phyloP scores from a whole-genome alignment of 192 early-diverging fungal species.

The Coemansia sp. region DNA sequence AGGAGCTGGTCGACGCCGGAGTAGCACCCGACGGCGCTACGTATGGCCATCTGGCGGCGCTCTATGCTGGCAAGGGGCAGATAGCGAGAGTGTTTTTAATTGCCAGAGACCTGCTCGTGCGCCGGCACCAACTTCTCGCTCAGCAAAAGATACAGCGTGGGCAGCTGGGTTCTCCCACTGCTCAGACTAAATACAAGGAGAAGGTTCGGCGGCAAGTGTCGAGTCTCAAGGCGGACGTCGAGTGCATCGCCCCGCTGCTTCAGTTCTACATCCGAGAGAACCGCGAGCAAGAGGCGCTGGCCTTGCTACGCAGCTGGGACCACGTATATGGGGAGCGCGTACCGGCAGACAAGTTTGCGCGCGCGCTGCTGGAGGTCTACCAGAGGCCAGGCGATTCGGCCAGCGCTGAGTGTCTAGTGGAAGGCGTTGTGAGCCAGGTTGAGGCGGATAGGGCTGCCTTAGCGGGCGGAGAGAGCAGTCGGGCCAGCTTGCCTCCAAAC shows the following conservation, averaged over 20 bases:
- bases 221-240: conserved; percentile 35
- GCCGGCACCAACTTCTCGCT: conserved; percentile 13
- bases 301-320: conserved; percentile 51
- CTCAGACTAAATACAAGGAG: conserved; percentile 9
- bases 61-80: conserved; percentile 40
- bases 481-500: background rate
- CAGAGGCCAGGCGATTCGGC: conserved; percentile 25
- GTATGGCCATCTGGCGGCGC: conserved; percentile 37
- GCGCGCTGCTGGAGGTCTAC: conserved; percentile 48
- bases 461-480: background rate
- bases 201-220: conserved; percentile 9
- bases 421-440: conserved; percentile 4
- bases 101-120: conserved; percentile 29
- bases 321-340: conserved; percentile 24
- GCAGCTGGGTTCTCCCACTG: conserved; percentile 1
- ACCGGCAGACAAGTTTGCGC: conserved; percentile 37
- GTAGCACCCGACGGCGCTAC: conserved; percentile 36
- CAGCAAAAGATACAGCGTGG: conserved; percentile 10
- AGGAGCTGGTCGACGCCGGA: conserved; percentile 42
- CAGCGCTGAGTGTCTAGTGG: conserved; percentile 9
- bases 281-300: conserved; percentile 29
- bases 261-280: conserved; percentile 34
- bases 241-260: conserved; percentile 49
- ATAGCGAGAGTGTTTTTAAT: conserved; percentile 47
- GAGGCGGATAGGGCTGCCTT: background rate